Percentiles rank a stretch among this genome's conserved stretches.
These are phyloP conservation scores for Penicillium sp. DNA, from an alignment of 2,329 filamentous ascomycete genomes.

Conservation along the genomic window DNA sequence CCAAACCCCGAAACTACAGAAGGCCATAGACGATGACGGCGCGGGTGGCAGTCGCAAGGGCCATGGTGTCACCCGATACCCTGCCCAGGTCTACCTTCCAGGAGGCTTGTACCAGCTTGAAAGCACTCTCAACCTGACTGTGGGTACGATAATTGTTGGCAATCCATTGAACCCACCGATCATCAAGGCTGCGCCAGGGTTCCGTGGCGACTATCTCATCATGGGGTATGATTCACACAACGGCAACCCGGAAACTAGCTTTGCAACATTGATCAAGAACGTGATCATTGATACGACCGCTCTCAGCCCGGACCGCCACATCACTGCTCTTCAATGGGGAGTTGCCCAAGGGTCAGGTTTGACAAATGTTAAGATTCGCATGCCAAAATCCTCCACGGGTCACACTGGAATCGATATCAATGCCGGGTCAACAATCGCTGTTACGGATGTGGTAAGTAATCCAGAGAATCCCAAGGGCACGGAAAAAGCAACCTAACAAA, in stretches of 20 bases:
- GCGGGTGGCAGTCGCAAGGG: slow-evolving; percentile 26
- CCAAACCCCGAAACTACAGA: slow-evolving; percentile 24
- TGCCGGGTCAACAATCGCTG: slow-evolving; percentile 26
- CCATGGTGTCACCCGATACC: slow-evolving; percentile 23
- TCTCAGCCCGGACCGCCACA: slow-evolving; percentile 12
- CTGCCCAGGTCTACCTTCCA: slow-evolving; percentile 31
- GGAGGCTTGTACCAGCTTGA: slow-evolving; percentile 27
- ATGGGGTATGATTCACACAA: slow-evolving; percentile 26
- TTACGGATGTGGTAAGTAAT: slow-evolving; percentile 26
- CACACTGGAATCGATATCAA: slow-evolving; percentile 31
- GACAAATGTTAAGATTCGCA: slow-evolving; percentile 33
- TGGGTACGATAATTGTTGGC: slow-evolving; percentile 33
- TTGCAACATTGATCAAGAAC: slow-evolving; percentile 34
- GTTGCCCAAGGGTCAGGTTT: slow-evolving; percentile 34
- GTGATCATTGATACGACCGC: slow-evolving; percentile 32
- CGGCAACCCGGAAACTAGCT: slow-evolving; percentile 28
- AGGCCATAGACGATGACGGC: slow-evolving; percentile 30
- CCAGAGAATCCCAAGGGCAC: neutral
- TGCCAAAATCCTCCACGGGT: slow-evolving; percentile 27
- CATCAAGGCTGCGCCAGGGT: slow-evolving; percentile 25
- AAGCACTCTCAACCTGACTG: slow-evolving; percentile 25
- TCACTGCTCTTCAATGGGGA: slow-evolving; percentile 35
- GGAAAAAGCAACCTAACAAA: slow-evolving; percentile 4
- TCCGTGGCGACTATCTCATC: slow-evolving; percentile 28
- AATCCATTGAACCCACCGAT: slow-evolving; percentile 31